Conservation (phyloP, 805 yeast species). For the Lachancea sp. region DNA sequence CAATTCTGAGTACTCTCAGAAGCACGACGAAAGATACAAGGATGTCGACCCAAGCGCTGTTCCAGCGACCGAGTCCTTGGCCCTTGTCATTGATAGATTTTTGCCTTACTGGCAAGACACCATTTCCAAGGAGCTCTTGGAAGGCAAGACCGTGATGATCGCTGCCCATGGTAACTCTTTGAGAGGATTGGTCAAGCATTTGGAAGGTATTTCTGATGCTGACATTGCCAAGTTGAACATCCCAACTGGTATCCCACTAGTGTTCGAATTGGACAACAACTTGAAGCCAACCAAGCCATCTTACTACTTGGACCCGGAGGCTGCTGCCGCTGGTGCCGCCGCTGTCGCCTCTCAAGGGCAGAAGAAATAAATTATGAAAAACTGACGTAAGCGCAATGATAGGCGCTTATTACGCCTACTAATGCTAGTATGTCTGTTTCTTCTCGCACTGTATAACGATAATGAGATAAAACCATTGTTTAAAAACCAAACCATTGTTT, state of each 20-base stretch:
- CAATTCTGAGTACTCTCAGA: conserved; percentile 76
- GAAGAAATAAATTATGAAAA: conserved; percentile 30
- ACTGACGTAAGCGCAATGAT: not conserved
- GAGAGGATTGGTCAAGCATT: conserved; percentile 93
- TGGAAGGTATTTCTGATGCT: conserved; percentile 85
- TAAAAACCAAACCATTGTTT: too few species aligned
- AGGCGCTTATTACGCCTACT: not conserved
- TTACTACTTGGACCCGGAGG: conserved; percentile 98
- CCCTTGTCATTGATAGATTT: conserved; percentile 91
- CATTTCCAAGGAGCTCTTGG: conserved; percentile 76
- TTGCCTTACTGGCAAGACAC: conserved; percentile 96
- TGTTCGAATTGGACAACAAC: conserved; percentile 83
- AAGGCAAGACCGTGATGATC: conserved; percentile 82
- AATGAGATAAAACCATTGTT: conserved; percentile 10
- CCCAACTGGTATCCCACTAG: conserved; percentile 98
- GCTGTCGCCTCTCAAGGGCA: conserved; percentile 97
- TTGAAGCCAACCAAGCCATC: conserved; percentile 88
- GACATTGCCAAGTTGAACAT: conserved; percentile 93
- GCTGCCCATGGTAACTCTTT: conserved; percentile 99
- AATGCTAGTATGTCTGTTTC: not conserved
- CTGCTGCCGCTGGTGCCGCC: conserved; percentile 99
- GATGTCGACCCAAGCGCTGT: conserved; percentile 78
- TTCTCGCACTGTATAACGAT: conserved; percentile 7
- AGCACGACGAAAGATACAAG: conserved; percentile 76
- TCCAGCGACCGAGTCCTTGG: conserved; percentile 92